Conservation (phyloP, 1,284 basidiomycete species). For the Tilletia horrida region DNA sequence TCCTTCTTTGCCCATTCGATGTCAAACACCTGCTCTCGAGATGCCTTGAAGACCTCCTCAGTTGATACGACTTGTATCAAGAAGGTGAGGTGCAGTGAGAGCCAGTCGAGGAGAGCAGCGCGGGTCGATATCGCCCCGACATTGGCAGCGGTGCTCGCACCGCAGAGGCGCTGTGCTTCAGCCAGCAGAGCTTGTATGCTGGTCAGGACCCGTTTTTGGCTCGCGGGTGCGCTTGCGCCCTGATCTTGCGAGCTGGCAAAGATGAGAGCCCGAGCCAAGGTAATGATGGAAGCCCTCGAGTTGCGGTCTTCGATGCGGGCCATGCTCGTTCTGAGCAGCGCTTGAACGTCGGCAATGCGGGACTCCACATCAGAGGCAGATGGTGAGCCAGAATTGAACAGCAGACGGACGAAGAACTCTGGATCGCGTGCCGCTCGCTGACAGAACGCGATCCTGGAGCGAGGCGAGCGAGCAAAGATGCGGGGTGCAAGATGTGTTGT, state of each 20-base stretch:
- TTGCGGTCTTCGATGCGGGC: constrained; percentile 70
- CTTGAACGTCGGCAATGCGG: constrained; percentile 69
- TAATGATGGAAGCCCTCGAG: constrained; percentile 70
- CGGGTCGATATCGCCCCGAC: constrained; percentile 58
- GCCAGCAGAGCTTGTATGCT: constrained; percentile 67
- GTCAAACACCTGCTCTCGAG: constrained; percentile 1
- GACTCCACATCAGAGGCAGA: constrained; percentile 58
- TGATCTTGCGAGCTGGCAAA: constrained; percentile 58
- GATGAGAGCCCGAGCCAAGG: constrained; percentile 65
- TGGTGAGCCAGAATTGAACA: constrained; percentile 30
- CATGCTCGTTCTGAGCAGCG: constrained; percentile 69
- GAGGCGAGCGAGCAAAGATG: constrained; percentile 27
- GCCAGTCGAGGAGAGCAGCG: constrained; percentile 72
- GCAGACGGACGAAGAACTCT: constrained; percentile 30
- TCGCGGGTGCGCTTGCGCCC: constrained; percentile 27
- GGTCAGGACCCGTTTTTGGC: constrained; percentile 56
- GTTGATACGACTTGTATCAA: constrained; percentile 58
- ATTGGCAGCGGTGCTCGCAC: constrained; percentile 25
- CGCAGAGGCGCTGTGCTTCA: constrained; percentile 60
- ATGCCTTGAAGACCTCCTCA: background rate
- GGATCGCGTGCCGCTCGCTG: background rate
- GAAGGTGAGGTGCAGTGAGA: constrained; percentile 62
- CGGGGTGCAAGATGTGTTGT: constrained; percentile 24
- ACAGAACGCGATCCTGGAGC: constrained; percentile 27
- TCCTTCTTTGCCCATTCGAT: background rate